A percentile compares a stretch with the other conserved stretches of the same genome.
Evolutionary conservation across 768 basidiomycete species (phyloP).

Genomic region (Ramaria sp.): DNA sequence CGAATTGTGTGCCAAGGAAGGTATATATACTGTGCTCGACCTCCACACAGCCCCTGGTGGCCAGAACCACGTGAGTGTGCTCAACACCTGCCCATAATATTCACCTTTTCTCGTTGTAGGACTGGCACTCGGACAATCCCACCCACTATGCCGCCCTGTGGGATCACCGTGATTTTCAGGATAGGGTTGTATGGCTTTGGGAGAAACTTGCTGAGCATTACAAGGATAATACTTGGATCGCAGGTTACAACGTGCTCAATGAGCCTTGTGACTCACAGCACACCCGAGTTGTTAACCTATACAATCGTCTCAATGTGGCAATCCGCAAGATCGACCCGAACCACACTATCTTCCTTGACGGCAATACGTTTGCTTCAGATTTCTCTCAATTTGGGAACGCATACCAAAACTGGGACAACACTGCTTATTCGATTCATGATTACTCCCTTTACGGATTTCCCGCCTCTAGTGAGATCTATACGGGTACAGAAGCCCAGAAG

Average conservation of each 20-base stretch:
- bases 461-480: slow-evolving; percentile 41
- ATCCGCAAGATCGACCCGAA: slow-evolving; percentile 62
- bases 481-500: slow-evolving; percentile 40
- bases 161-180: slow-evolving; percentile 80
- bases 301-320: slow-evolving; percentile 54
- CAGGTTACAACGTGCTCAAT: slow-evolving; percentile 81
- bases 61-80: slow-evolving; percentile 33
- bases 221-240: slow-evolving; percentile 70
- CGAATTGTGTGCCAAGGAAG: slow-evolving; percentile 59
- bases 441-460: slow-evolving; percentile 69
- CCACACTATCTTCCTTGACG: slow-evolving; percentile 73
- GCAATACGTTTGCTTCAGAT: slow-evolving; percentile 75
- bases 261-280: slow-evolving; percentile 70
- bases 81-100: not conserved
- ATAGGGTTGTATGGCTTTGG: slow-evolving; percentile 72
- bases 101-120: not conserved
- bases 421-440: slow-evolving; percentile 73
- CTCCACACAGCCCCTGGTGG: slow-evolving; percentile 70
- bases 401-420: slow-evolving; percentile 55
- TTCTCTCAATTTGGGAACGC: slow-evolving; percentile 63
- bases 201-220: slow-evolving; percentile 65
- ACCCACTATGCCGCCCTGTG: slow-evolving; percentile 35
- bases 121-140: slow-evolving; percentile 12
- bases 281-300: slow-evolving; percentile 52
- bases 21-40: slow-evolving; percentile 56